These are phyloP conservation scores for Cenococcum geophilum DNA, from an alignment of 495 filamentous ascomycete species.

Conservation along the genomic window DNA sequence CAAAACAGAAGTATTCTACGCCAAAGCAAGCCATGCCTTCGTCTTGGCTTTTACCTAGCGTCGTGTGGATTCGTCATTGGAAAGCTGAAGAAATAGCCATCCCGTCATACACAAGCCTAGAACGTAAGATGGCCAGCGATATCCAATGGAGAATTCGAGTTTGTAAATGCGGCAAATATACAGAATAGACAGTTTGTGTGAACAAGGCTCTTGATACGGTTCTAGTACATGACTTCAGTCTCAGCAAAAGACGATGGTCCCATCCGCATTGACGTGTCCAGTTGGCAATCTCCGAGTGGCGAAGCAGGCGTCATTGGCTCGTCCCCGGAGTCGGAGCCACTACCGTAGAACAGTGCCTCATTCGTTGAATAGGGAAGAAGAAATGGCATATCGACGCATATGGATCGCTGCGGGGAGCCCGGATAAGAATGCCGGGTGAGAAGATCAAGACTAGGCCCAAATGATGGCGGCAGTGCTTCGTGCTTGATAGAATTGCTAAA, in stretches of 20 bases:
- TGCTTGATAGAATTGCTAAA: slow-evolving; percentile 1
- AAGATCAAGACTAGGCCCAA: background rate
- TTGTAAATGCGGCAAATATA: background rate
- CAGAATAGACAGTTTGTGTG: too few species aligned
- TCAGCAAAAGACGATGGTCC: background rate
- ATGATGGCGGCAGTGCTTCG: background rate
- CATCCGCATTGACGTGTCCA: slow-evolving; percentile 2
- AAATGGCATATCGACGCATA: slow-evolving; percentile 1
- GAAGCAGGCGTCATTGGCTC: slow-evolving; percentile 23
- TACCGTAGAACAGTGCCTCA: slow-evolving; percentile 18
- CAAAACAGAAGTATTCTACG: background rate
- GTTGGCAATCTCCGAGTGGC: background rate
- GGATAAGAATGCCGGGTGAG: slow-evolving; percentile 1
- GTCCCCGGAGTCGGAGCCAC: slow-evolving; percentile 11
- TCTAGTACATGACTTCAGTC: background rate
- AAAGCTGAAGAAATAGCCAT: background rate
- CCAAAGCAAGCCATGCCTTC: too few species aligned
- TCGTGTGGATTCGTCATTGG: background rate
- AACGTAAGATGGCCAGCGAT: background rate
- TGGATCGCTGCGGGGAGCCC: background rate
- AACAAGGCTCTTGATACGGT: too few species aligned
- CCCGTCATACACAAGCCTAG: background rate
- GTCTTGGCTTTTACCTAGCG: background rate
- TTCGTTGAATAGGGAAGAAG: slow-evolving; percentile 6
- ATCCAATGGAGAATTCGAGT: background rate